These are phyloP conservation scores for Alnus rubra DNA, from an alignment of 306 rosid species.

Conservation along the genomic window DNA sequence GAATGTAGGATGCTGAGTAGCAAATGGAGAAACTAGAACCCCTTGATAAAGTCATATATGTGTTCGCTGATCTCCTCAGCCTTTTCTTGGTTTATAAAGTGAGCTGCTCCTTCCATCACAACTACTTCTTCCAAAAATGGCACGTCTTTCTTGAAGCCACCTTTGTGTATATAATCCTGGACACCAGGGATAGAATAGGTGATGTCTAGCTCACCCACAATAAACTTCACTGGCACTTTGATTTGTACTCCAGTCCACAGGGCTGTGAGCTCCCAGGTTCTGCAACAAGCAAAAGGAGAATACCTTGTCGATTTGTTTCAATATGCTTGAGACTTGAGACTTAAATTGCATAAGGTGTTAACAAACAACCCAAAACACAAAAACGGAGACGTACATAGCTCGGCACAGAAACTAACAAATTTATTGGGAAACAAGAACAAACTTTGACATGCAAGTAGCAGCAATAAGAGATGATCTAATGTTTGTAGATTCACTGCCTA, in stretches of 20 bases:
- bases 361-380: no score
- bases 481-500: background rate
- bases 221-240: constrained; percentile 68
- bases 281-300: constrained; percentile 37
- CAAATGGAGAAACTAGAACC: constrained; percentile 53
- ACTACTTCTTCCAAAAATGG: constrained; percentile 64
- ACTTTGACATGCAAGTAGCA: background rate
- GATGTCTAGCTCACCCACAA: constrained; percentile 62
- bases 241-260: constrained; percentile 63
- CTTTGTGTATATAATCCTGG: constrained; percentile 55
- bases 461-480: background rate
- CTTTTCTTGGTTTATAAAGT: constrained; percentile 63
- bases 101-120: constrained; percentile 63
- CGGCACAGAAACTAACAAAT: background rate
- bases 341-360: no score
- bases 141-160: constrained; percentile 51
- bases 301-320: no score
- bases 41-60: constrained; percentile 63
- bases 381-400: no score
- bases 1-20: no score
- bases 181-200: constrained; percentile 57
- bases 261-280: constrained; percentile 76
- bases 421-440: background rate
- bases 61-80: constrained; percentile 55
- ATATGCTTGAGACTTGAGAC: no score